Base-by-base conservation (phyloP, 257 asterid species). In the Solanum arcanum region DNA sequence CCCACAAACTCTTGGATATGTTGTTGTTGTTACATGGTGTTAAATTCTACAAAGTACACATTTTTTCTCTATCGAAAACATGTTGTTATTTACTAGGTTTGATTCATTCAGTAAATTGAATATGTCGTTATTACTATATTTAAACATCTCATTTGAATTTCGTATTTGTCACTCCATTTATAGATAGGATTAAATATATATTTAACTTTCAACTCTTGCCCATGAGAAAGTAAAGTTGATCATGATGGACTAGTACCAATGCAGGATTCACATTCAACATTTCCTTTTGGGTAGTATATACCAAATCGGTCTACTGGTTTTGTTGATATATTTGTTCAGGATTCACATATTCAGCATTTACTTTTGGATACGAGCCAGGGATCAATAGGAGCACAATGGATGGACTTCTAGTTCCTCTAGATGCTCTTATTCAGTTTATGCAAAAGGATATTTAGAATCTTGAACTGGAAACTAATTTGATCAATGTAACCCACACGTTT, bases 401-500 rank as follows among this genome's bases (percentile, higher is more conserved):
- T 89, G 98, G 93, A 21, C 93, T 93, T 89, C 92, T 93, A 90
- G 99, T 96, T 89, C 99, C 99, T 18, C 97, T 97, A 2, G 98
- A 95, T 84, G 98, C 98, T 86, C 98, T 96, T 69, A 91, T 95
- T 69, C 94, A 93, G 33, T 93, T 93, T 89, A 90, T 95, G 86
- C 99, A 96, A 88, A 95, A 95, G 89, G 99, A 98, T 89, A 93
- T 95, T 92, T 98, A 95, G 83, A 95, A 93, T 88, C 56, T 95
- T 86, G 98, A 96, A 89, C 89, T 95, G 73, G 99, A 96, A 90
- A 98, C 98, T 87, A 96, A 96, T 89, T 86, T 91, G 92, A 91
- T 84, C 86, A 90, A 85, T 11, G 98, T 95, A 92, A 76, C 90
- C 95, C 90, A 68, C 87, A 66, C 70, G 5, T 25, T 15, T 83